These are phyloP conservation scores for Vanrija sp. DNA, from an alignment of 1,284 basidiomycete species.

Conservation along the genomic window DNA sequence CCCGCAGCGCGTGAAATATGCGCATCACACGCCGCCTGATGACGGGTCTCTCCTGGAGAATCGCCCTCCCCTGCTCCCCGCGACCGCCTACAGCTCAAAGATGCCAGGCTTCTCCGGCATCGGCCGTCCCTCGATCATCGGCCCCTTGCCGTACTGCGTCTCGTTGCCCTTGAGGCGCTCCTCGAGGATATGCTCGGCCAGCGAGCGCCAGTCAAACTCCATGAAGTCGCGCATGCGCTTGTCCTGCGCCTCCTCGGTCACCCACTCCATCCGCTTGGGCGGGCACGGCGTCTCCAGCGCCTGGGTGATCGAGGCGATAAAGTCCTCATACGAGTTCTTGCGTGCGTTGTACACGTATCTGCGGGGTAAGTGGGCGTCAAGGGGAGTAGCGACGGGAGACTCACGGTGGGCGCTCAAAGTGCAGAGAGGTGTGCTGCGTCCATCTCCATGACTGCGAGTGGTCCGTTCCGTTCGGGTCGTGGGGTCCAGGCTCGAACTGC, in stretches of 20 bases:
- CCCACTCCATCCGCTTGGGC: neutral
- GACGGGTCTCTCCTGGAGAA: too few relatives aligned
- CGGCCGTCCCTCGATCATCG: too few relatives aligned
- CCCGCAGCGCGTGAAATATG: too few relatives aligned
- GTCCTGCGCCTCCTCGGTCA: neutral
- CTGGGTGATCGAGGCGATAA: slow-evolving; percentile 16
- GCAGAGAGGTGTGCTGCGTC: slow-evolving; percentile 22
- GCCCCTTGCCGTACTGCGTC: neutral
- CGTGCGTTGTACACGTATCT: slow-evolving; percentile 25
- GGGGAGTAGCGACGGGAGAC: neutral
- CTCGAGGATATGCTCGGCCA: neutral
- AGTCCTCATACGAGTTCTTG: slow-evolving; percentile 19
- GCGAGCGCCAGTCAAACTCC: neutral
- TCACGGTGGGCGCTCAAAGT: slow-evolving; percentile 20
- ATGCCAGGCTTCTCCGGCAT: neutral
- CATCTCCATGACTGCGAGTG: slow-evolving; percentile 14
- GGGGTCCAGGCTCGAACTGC: slow-evolving; percentile 12
- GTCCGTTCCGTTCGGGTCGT: slow-evolving; percentile 6
- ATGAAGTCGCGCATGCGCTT: neutral
- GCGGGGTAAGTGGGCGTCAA: neutral
- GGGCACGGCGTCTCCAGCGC: slow-evolving; percentile 9
- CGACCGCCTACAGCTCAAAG: slow-evolving; percentile 7
- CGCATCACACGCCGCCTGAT: too few relatives aligned
- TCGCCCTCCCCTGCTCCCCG: too few relatives aligned
- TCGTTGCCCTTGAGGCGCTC: neutral